A percentile compares a stretch with the other conserved stretches of the same genome.
These are phyloP conservation scores for Pythium monospermum DNA, from an alignment of 352 stramenopile genomes.

Conservation along the genomic window DNA sequence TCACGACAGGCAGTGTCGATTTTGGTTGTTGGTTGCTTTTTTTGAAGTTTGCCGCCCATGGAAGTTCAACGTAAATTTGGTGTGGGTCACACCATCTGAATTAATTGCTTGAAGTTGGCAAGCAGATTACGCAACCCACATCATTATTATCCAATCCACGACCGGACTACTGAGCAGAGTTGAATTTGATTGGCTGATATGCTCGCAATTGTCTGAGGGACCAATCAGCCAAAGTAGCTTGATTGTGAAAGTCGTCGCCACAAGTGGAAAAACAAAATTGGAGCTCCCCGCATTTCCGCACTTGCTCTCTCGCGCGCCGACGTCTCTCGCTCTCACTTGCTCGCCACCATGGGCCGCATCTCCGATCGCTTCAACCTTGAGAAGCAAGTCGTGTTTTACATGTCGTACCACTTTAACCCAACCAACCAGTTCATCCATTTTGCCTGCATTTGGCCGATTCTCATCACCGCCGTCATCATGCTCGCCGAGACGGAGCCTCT, in stretches of 20 bases:
- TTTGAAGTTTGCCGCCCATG: too few relatives aligned
- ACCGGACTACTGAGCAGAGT: not conserved
- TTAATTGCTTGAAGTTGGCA: not conserved
- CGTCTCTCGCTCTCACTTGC: not conserved
- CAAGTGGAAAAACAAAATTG: too few relatives aligned
- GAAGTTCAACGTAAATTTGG: too few relatives aligned
- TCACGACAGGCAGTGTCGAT: too few relatives aligned
- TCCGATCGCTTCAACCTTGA: constrained; percentile 47
- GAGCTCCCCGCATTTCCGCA: not conserved
- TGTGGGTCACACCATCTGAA: too few relatives aligned
- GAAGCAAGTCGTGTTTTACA: constrained; percentile 61
- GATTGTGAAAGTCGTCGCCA: not conserved
- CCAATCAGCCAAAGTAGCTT: not conserved
- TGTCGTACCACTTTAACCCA: constrained; percentile 55
- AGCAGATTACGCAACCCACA: too few relatives aligned
- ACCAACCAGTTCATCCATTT: constrained; percentile 65
- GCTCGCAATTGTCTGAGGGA: not conserved
- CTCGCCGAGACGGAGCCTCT: constrained; percentile 27
- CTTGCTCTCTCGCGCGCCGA: not conserved
- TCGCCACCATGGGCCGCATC: constrained; percentile 25
- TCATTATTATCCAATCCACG: not conserved
- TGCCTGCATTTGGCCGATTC: constrained; percentile 58
- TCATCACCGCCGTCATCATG: constrained; percentile 43
- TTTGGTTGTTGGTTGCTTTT: too few relatives aligned
- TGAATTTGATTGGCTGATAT: not conserved